phyloP scores from a whole-genome alignment of 495 filamentous ascomycete genomes.

The Penicillium cataractarum region DNA sequence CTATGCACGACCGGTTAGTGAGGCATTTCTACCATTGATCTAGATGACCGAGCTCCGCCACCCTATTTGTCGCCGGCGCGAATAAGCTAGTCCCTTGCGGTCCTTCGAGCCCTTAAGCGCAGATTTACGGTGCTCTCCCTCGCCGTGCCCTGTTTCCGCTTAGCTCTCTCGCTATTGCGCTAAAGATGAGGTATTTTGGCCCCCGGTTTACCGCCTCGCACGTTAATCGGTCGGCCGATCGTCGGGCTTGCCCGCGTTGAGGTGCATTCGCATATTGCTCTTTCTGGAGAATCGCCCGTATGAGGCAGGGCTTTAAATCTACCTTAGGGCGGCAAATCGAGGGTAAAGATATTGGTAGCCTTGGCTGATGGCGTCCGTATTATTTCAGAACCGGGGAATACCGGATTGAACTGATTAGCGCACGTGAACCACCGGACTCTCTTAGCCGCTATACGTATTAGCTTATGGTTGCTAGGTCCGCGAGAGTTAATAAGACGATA shows the following conservation, averaged over 20 bases:
- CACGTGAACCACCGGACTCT: not conserved
- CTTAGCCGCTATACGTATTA: not conserved
- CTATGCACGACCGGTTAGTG: too few species aligned
- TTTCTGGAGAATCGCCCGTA: slow-evolving; percentile 9
- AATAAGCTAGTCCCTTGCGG: too few species aligned
- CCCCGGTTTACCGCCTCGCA: too few species aligned
- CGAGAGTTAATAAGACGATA: not conserved
- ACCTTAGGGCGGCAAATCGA: slow-evolving; percentile 3
- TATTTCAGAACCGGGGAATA: not conserved
- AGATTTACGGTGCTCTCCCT: too few species aligned
- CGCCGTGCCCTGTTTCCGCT: too few species aligned
- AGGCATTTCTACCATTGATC: too few species aligned
- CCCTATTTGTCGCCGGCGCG: too few species aligned
- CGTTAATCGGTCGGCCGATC: slow-evolving; percentile 2
- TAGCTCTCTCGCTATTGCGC: too few species aligned
- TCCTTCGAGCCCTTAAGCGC: too few species aligned
- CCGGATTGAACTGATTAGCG: not conserved
- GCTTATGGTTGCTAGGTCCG: slow-evolving; percentile 3
- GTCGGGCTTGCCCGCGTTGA: slow-evolving; percentile 7
- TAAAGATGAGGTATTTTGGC: too few species aligned
- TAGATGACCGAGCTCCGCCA: too few species aligned
- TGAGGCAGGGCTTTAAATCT: slow-evolving; percentile 1
- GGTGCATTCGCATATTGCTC: slow-evolving; percentile 4
- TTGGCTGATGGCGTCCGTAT: slow-evolving; percentile 6
- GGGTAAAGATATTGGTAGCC: not conserved